These are phyloP conservation scores for Bombardia bombarda DNA, from an alignment of 495 filamentous ascomycete species.

Conservation along the genomic window DNA sequence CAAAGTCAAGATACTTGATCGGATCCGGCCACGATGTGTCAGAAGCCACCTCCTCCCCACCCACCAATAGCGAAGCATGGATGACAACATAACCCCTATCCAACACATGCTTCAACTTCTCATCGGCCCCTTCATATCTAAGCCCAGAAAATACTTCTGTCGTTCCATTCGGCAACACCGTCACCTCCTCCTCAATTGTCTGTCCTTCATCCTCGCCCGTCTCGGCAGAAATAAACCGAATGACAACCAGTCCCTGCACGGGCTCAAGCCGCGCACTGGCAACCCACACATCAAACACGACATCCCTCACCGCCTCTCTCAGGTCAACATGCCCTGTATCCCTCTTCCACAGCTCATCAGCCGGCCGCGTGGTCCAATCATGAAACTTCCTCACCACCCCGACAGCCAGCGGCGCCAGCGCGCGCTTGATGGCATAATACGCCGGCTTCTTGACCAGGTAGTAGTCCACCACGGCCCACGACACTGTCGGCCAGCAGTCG, in stretches of 20 bases:
- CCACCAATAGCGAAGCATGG: slow-evolving; percentile 37
- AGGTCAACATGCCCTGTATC: slow-evolving; percentile 40
- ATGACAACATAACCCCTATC: slow-evolving; percentile 39
- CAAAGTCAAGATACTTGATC: slow-evolving; percentile 67
- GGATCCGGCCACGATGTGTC: slow-evolving; percentile 76
- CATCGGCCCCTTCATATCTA: no score
- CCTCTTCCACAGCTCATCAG: slow-evolving; percentile 19
- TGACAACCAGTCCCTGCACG: slow-evolving; percentile 41
- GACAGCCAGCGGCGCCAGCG: slow-evolving; percentile 56
- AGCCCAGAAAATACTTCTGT: slow-evolving; percentile 54
- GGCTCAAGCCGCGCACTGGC: slow-evolving; percentile 44
- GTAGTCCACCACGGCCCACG: slow-evolving; percentile 74
- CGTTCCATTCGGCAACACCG: slow-evolving; percentile 53
- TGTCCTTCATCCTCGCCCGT: slow-evolving; percentile 48
- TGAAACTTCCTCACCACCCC: slow-evolving; percentile 59
- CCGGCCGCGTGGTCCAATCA: slow-evolving; percentile 43
- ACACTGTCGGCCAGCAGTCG: slow-evolving; percentile 82
- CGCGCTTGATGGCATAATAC: slow-evolving; percentile 68
- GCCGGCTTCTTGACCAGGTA: slow-evolving; percentile 66
- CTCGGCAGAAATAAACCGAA: slow-evolving; percentile 57
- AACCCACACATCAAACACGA: slow-evolving; percentile 63
- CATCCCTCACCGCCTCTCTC: slow-evolving; percentile 34
- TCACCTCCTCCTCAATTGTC: slow-evolving; percentile 37
- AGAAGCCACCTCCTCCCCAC: slow-evolving; percentile 43
- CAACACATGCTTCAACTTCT: no score